Evolutionary conservation across 1,284 basidiomycete genomes (phyloP).

Genomic region (Ganoderma lingzhi): DNA sequence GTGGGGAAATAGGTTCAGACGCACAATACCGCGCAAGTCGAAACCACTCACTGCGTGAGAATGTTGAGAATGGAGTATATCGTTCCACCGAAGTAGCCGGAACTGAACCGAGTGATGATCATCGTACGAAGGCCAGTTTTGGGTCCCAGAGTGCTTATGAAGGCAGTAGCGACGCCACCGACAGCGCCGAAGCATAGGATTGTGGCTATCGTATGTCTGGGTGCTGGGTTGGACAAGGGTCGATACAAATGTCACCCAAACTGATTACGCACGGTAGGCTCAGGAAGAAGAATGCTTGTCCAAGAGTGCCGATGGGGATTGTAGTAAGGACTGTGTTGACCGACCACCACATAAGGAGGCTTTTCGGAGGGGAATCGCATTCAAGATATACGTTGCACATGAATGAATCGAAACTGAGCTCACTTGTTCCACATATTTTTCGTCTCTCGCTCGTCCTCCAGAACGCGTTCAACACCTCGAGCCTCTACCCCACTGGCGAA

Average conservation of each 20-base stretch:
- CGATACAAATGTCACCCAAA: not conserved
- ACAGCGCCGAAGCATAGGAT: constrained; percentile 54
- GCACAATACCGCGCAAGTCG: not conserved
- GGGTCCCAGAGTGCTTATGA: constrained; percentile 69
- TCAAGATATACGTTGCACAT: not conserved
- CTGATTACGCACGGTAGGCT: constrained; percentile 49
- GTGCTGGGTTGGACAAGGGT: constrained; percentile 1
- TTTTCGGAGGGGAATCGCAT: constrained; percentile 25
- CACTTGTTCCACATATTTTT: constrained; percentile 61
- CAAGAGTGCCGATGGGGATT: constrained; percentile 66
- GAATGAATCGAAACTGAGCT: constrained; percentile 19
- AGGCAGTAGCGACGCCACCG: constrained; percentile 51
- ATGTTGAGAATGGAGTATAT: constrained; percentile 69
- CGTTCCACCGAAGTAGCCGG: constrained; percentile 62
- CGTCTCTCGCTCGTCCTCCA: constrained; percentile 53
- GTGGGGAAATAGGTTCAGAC: not conserved
- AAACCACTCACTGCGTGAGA: constrained; percentile 54
- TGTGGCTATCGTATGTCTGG: constrained; percentile 51
- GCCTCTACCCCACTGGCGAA: constrained; percentile 58
- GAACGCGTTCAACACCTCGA: constrained; percentile 59
- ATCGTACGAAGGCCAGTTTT: constrained; percentile 70
- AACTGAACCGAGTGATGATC: constrained; percentile 61
- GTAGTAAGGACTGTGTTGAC: constrained; percentile 59
- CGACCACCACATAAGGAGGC: constrained; percentile 62
- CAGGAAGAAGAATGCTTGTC: constrained; percentile 59